Evolutionary conservation across 139 green algal species (phyloP), one percentile per base, ranked within the genome.

Genomic region (Nannochloris sp.): DNA sequence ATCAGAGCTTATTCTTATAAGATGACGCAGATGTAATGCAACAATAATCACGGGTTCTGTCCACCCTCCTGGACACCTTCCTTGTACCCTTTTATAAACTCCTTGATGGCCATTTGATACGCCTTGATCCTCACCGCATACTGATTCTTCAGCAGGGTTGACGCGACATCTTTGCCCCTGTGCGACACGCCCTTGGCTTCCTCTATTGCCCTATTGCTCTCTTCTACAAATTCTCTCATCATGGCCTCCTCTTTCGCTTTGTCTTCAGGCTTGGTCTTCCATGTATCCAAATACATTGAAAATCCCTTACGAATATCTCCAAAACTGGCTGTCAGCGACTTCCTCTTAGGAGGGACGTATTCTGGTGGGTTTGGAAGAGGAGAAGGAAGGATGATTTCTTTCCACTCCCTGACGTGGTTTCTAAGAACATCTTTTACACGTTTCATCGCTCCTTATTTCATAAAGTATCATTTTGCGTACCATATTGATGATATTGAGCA

Each of bases 61-160:
- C 16, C 18, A 44, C 29, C 56, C 44, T 65, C 61, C 37, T 48
- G 7, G 27, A 80, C 61, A 5, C 75, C 79, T 53, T 82, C 66
- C 29, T 65, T 62, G 53, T 82, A 85, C 4, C 78, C 79, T 44
- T 75, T 40, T 18, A 82, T 57, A 50, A 86, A 86, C 14, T 75
- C 49, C 43, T 72, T 68, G 44, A 86, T 48, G 0, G 78, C 74
- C 34, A 81, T 60, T 44, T 40, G 50, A 61, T 85, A 86, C 6
- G 71, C 71, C 7, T 19, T 16, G 4, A 61, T 71, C 34, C 79
- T 55, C 3, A 56, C 72, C 7, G 70, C 23, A 49, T 81, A 85
- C 25, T 84, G 58, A 18, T 75, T 48, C 23, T 77, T 57, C 48
- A 86, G 49, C 14, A 71, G 49, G 3, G 78, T 73, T 37, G 60